Evolutionary conservation across 1,284 basidiomycete genomes (phyloP).

Genomic region (Leccinum fuscescens): DNA sequence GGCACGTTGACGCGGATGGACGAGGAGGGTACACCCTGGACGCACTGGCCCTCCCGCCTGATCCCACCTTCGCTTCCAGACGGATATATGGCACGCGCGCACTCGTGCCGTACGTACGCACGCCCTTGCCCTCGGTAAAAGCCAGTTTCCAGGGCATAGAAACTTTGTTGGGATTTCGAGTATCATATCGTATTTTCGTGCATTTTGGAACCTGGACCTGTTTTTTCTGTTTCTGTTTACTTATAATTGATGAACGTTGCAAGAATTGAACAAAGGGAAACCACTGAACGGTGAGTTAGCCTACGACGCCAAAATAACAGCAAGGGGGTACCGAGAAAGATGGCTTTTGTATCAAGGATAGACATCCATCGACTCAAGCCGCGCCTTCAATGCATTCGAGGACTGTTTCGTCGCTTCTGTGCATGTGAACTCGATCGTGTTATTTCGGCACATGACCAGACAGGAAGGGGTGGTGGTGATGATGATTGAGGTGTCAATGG

Average conservation of each 20-base stretch:
- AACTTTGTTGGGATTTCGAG: constrained; percentile 3
- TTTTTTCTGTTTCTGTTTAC: background rate
- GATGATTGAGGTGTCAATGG: background rate
- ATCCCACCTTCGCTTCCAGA: background rate
- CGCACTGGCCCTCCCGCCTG: background rate
- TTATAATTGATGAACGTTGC: background rate
- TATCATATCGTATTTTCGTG: constrained; percentile 9
- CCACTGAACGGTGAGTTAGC: background rate
- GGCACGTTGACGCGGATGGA: background rate
- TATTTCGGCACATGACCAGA: constrained; percentile 25
- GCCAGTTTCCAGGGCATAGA: background rate
- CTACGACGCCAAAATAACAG: background rate
- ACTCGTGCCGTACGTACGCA: too few relatives aligned
- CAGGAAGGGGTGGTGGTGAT: background rate
- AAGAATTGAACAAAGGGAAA: background rate
- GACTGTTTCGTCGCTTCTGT: constrained; percentile 11
- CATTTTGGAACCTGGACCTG: constrained; percentile 2
- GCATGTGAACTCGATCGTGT: constrained; percentile 12
- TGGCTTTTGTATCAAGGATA: constrained; percentile 8
- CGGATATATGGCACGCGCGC: background rate
- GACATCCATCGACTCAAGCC: constrained; percentile 14
- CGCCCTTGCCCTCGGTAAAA: background rate
- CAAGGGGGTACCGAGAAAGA: background rate
- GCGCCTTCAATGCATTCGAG: constrained; percentile 4
- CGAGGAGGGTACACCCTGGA: background rate